Conservation (phyloP, 495 filamentous ascomycete species). For the Penicillium simplicissimum region DNA sequence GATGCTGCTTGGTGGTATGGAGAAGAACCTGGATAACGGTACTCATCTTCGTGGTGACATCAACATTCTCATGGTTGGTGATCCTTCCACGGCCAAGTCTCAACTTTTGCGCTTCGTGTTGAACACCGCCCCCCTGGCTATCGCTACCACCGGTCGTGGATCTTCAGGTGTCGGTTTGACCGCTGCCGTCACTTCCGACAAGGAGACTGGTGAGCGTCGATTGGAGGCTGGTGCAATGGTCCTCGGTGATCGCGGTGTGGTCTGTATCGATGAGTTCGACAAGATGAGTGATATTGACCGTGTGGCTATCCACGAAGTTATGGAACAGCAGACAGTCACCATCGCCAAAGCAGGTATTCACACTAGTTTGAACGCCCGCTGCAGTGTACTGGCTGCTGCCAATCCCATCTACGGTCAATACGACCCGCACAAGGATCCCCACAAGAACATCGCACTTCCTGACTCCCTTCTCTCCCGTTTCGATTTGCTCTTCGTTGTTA, state of each 20-base stretch:
- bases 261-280: constrained; percentile 99
- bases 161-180: constrained; percentile 98
- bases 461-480: constrained; percentile 98
- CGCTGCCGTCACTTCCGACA: constrained; percentile 92
- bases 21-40: constrained; percentile 98
- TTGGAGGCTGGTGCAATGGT: constrained; percentile 99
- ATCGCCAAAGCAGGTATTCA: constrained; percentile 99
- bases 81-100: constrained; percentile 98
- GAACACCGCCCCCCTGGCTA: constrained; percentile 95
- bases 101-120: constrained; percentile 96
- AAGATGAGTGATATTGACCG: constrained; percentile 99
- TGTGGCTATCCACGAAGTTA: constrained; percentile 99
- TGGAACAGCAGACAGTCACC: constrained; percentile 99
- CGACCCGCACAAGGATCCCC: constrained; percentile 96
- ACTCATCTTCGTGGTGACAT: constrained; percentile 98
- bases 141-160: constrained; percentile 95
- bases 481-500: constrained; percentile 96
- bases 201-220: constrained; percentile 94
- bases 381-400: constrained; percentile 93
- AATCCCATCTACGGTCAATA: constrained; percentile 99
- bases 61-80: constrained; percentile 99
- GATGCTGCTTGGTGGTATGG: constrained; percentile 96
- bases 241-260: constrained; percentile 92
- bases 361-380: constrained; percentile 94
- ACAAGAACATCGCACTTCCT: constrained; percentile 96